These are phyloP conservation scores for Metschnikowia lachancei DNA, from an alignment of 805 yeast species.

Conservation along the genomic window DNA sequence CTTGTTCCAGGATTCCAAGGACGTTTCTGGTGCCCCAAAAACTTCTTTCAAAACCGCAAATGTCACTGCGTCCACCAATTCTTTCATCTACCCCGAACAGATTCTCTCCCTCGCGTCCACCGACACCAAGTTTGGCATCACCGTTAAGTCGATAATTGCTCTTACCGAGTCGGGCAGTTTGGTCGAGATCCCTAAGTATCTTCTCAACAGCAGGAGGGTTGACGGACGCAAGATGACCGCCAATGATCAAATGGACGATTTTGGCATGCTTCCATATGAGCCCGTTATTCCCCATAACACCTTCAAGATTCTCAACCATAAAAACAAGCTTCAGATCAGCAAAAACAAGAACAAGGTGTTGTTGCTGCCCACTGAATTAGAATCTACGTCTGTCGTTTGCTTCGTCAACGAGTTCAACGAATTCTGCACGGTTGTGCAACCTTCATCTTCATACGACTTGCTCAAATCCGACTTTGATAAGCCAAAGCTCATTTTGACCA, in stretches of 20 bases:
- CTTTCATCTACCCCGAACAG: constrained; percentile 62
- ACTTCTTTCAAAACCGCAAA: constrained; percentile 42
- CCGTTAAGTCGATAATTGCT: constrained; percentile 62
- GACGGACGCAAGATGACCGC: constrained; percentile 49
- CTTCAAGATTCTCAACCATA: constrained; percentile 37
- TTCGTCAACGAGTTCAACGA: constrained; percentile 57
- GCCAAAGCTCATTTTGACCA: constrained; percentile 57
- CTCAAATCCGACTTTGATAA: constrained; percentile 68
- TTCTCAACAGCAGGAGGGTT: constrained; percentile 69
- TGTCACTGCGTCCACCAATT: constrained; percentile 47
- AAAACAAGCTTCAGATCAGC: constrained; percentile 27
- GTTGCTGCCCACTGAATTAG: constrained; percentile 58
- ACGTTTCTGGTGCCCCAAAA: constrained; percentile 17
- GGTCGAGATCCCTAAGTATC: constrained; percentile 63
- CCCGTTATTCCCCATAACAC: constrained; percentile 48
- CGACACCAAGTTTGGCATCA: constrained; percentile 60
- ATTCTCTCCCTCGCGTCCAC: constrained; percentile 54
- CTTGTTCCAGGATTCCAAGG: constrained; percentile 55
- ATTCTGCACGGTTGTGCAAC: constrained; percentile 74
- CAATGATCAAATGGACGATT: constrained; percentile 54
- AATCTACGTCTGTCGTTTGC: constrained; percentile 76
- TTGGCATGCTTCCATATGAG: constrained; percentile 60
- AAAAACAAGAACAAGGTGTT: constrained; percentile 22
- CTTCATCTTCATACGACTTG: constrained; percentile 81
- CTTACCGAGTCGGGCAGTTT: constrained; percentile 61